These are phyloP conservation scores for Ramalina intermedia DNA, from an alignment of 495 filamentous ascomycete genomes.

Conservation along the genomic window DNA sequence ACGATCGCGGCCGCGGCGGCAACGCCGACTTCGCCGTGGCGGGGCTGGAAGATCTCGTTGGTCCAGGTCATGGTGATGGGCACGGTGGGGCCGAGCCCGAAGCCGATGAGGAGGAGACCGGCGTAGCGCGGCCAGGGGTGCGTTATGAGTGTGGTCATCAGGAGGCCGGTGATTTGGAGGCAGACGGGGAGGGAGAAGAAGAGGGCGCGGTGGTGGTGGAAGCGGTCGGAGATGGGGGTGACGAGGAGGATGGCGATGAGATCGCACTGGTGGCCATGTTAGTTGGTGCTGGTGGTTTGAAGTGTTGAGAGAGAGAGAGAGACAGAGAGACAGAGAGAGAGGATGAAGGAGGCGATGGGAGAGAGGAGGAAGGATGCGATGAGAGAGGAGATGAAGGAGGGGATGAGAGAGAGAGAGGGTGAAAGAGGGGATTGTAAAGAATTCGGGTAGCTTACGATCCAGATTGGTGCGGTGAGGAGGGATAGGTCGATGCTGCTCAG, in stretches of 20 bases:
- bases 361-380: too few relatives aligned
- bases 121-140: constrained; percentile 78
- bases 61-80: constrained; percentile 92
- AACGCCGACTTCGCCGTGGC: constrained; percentile 83
- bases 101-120: constrained; percentile 79
- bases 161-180: constrained; percentile 71
- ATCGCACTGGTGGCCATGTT: constrained; percentile 46
- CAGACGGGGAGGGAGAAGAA: constrained; percentile 64
- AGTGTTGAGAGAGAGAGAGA: background rate
- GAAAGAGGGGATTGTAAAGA: too few relatives aligned
- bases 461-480: constrained; percentile 77
- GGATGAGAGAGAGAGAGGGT: too few relatives aligned
- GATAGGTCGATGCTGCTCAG: constrained; percentile 64
- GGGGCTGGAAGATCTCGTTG: constrained; percentile 74
- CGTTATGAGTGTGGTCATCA: constrained; percentile 63
- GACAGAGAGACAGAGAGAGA: too few relatives aligned
- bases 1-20: constrained; percentile 79
- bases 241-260: constrained; percentile 75
- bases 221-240: constrained; percentile 74
- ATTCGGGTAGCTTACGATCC: constrained; percentile 47
- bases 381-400: too few relatives aligned
- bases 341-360: too few relatives aligned
- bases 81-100: constrained; percentile 82
- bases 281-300: constrained; percentile 2
- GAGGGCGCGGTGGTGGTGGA: constrained; percentile 66